These are phyloP conservation scores for Collariella sp. DNA, from an alignment of 495 filamentous ascomycete genomes.

Conservation along the genomic window DNA sequence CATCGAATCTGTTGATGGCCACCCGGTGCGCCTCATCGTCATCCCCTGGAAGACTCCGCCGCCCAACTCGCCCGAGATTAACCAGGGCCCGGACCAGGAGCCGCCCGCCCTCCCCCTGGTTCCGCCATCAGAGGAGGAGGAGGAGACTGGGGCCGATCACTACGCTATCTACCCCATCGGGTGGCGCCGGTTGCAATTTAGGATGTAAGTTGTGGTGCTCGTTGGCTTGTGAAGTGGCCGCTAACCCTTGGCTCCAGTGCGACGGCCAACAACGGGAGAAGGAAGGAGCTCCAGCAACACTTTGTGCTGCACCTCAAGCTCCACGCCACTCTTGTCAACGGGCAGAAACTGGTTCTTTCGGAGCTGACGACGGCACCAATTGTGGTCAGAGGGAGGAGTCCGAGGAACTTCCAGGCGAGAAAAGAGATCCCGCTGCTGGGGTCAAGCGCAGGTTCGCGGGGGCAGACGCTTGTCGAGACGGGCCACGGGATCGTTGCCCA, in stretches of 20 bases:
- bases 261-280: constrained; percentile 61
- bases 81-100: constrained; percentile 46
- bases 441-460: constrained; percentile 59
- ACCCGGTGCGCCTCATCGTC: constrained; percentile 82
- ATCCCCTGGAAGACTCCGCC: constrained; percentile 94
- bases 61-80: constrained; percentile 55
- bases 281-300: constrained; percentile 75
- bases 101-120: constrained; percentile 64
- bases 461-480: constrained; percentile 42
- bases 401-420: constrained; percentile 68
- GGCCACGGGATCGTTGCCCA: constrained; percentile 41
- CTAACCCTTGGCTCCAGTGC: constrained; percentile 33
- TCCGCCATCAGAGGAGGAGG: constrained; percentile 64
- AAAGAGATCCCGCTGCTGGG: constrained; percentile 69
- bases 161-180: constrained; percentile 83
- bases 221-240: background rate
- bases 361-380: constrained; percentile 68
- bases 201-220: constrained; percentile 46
- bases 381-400: constrained; percentile 69
- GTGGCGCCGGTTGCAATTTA: constrained; percentile 84
- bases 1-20: constrained; percentile 79
- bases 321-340: constrained; percentile 60
- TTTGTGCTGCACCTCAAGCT: constrained; percentile 70
- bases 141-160: constrained; percentile 46
- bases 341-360: constrained; percentile 56